These are phyloP conservation scores for Ormosia emarginata DNA, from an alignment of 306 rosid species.

Conservation along the genomic window DNA sequence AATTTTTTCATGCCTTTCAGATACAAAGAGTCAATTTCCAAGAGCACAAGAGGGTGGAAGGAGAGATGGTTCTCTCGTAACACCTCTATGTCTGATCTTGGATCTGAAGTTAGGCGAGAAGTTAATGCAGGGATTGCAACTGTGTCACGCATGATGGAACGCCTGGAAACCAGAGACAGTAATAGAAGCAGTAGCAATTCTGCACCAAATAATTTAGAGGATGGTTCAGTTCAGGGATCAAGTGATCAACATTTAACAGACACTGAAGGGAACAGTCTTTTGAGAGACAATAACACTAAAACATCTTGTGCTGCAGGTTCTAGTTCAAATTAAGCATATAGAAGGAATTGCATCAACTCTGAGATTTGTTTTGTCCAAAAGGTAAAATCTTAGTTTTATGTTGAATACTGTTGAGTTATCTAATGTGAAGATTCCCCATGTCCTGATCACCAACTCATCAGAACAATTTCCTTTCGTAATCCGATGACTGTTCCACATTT, in stretches of 20 bases:
- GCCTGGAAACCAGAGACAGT: slow-evolving; percentile 72
- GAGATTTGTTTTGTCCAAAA: slow-evolving; percentile 32
- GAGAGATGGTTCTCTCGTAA: slow-evolving; percentile 92
- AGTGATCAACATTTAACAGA: slow-evolving; percentile 42
- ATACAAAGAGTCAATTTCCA: slow-evolving; percentile 93
- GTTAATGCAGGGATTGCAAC: slow-evolving; percentile 83
- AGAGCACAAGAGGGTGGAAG: slow-evolving; percentile 94
- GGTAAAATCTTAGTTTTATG: slow-evolving; percentile 35
- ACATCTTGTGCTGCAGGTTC: slow-evolving; percentile 68
- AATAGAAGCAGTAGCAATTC: slow-evolving; percentile 42
- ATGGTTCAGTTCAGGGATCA: slow-evolving; percentile 45
- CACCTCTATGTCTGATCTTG: slow-evolving; percentile 70
- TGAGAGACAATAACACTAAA: slow-evolving; percentile 40
- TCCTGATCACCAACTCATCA: not conserved
- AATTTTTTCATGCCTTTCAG: slow-evolving; percentile 34
- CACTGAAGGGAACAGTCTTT: slow-evolving; percentile 36
- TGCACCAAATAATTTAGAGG: slow-evolving; percentile 43
- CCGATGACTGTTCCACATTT: not conserved
- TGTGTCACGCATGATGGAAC: slow-evolving; percentile 89
- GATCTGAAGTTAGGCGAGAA: slow-evolving; percentile 84
- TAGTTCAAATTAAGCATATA: slow-evolving; percentile 60
- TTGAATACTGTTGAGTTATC: not conserved
- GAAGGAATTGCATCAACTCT: slow-evolving; percentile 33
- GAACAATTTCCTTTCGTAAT: not conserved
- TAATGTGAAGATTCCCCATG: not conserved